phyloP scores from a whole-genome alignment of 164 flowering plant genomes.

The Annona squamosa region DNA sequence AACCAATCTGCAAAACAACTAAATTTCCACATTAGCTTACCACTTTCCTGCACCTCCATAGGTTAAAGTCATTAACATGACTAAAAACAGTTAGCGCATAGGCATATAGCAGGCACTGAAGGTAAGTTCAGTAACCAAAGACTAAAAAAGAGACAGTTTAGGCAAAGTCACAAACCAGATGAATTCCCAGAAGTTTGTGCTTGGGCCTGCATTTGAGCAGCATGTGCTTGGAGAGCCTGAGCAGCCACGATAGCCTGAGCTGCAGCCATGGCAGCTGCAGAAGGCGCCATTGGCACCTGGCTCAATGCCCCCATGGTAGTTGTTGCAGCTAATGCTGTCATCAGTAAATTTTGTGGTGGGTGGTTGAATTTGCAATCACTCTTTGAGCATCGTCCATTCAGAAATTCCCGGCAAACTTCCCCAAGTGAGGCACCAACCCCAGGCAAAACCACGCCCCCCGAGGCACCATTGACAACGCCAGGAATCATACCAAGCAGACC shows the following conservation, averaged over 20 bases:
- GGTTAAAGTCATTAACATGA: background rate
- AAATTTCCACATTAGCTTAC: background rate
- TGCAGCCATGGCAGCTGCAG: constrained; percentile 99
- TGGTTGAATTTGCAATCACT: constrained; percentile 84
- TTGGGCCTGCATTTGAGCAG: constrained; percentile 85
- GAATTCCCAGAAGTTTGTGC: constrained; percentile 51
- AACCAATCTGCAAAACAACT: background rate
- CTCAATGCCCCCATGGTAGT: constrained; percentile 79
- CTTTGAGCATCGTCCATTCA: constrained; percentile 74
- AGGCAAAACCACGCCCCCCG: constrained; percentile 92
- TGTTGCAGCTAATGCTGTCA: constrained; percentile 83
- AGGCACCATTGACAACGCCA: constrained; percentile 70
- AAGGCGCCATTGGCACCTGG: constrained; percentile 99
- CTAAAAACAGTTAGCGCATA: background rate
- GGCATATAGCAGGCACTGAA: background rate
- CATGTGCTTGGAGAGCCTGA: constrained; percentile 98
- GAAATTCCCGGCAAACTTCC: constrained; percentile 86
- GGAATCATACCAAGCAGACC: constrained; percentile 95
- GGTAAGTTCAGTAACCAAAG: background rate
- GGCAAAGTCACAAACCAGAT: constrained; percentile 34
- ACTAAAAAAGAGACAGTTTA: background rate
- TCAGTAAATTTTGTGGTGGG: constrained; percentile 84
- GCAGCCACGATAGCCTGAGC: constrained; percentile 99
- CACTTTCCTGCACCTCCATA: background rate
- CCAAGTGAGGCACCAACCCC: constrained; percentile 93